phyloP scores from a whole-genome alignment of 352 stramenopile genomes.

The Globisporangium middletonii region DNA sequence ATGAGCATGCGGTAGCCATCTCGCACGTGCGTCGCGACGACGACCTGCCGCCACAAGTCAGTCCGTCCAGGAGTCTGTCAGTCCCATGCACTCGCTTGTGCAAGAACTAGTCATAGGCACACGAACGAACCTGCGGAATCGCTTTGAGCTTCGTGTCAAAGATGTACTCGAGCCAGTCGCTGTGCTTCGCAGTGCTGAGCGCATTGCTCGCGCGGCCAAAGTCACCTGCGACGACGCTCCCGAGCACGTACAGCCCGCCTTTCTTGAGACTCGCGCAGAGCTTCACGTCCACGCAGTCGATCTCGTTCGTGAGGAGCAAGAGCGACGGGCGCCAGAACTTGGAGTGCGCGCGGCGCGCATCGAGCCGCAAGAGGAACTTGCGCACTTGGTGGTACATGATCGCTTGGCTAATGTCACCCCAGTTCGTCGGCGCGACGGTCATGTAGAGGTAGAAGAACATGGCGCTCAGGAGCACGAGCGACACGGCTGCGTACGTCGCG shows the following conservation, averaged over 20 bases:
- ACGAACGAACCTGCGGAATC: slow-evolving; percentile 29
- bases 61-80: neutral
- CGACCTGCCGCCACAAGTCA: slow-evolving; percentile 23
- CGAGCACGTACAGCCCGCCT: slow-evolving; percentile 70
- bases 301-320: slow-evolving; percentile 46
- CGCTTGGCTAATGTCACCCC: slow-evolving; percentile 80
- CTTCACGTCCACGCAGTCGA: slow-evolving; percentile 29
- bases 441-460: slow-evolving; percentile 73
- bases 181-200: slow-evolving; percentile 29
- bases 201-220: slow-evolving; percentile 24
- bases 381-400: slow-evolving; percentile 83
- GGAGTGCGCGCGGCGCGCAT: slow-evolving; percentile 55
- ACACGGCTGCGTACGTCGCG: slow-evolving; percentile 46
- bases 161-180: slow-evolving; percentile 41
- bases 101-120: neutral
- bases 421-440: slow-evolving; percentile 40
- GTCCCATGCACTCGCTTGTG: neutral
- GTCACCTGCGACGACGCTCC: slow-evolving; percentile 39
- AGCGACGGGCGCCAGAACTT: slow-evolving; percentile 81
- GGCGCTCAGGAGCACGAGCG: slow-evolving; percentile 39
- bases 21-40: slow-evolving; percentile 32
- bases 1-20: slow-evolving; percentile 66
- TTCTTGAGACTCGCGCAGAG: slow-evolving; percentile 82
- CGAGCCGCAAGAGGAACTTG: slow-evolving; percentile 72
- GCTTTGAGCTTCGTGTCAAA: slow-evolving; percentile 44